Evolutionary conservation across 495 filamentous ascomycete genomes (phyloP).

Genomic region (Aspergillus cristatus): DNA sequence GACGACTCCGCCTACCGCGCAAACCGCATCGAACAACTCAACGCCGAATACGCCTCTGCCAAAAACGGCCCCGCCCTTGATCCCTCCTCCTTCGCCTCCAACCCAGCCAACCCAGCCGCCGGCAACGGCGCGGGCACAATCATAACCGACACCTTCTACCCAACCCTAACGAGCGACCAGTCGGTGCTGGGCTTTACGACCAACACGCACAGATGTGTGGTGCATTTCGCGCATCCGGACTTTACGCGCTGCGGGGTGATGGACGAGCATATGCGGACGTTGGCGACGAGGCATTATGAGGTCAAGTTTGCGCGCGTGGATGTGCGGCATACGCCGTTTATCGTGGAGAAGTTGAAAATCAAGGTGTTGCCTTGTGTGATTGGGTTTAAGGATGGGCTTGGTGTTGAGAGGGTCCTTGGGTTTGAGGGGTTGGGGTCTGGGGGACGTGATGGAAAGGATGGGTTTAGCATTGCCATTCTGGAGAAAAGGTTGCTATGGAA

Average conservation of each 20-base stretch:
- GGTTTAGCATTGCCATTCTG: slow-evolving; percentile 52
- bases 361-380: slow-evolving; percentile 68
- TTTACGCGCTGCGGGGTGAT: slow-evolving; percentile 65
- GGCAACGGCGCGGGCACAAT: slow-evolving; percentile 13
- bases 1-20: slow-evolving; percentile 57
- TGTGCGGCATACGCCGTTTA: slow-evolving; percentile 64
- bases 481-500: slow-evolving; percentile 52
- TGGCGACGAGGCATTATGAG: slow-evolving; percentile 58
- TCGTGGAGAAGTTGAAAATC: slow-evolving; percentile 61
- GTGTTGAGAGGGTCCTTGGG: slow-evolving; percentile 59
- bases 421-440: slow-evolving; percentile 61
- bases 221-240: slow-evolving; percentile 70
- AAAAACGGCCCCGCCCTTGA: slow-evolving; percentile 20
- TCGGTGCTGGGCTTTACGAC: slow-evolving; percentile 62
- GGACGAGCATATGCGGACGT: slow-evolving; percentile 51
- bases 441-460: slow-evolving; percentile 46
- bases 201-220: slow-evolving; percentile 49
- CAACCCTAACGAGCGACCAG: slow-evolving; percentile 55
- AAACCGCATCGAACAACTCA: slow-evolving; percentile 61
- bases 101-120: too few species aligned
- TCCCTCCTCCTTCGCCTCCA: slow-evolving; percentile 12
- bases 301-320: slow-evolving; percentile 60
- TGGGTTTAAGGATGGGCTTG: slow-evolving; percentile 59
- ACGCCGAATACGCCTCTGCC: slow-evolving; percentile 47
- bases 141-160: slow-evolving; percentile 39